These are phyloP conservation scores for Striga hermonthica DNA, from an alignment of 305 asterid species.

Conservation along the genomic window DNA sequence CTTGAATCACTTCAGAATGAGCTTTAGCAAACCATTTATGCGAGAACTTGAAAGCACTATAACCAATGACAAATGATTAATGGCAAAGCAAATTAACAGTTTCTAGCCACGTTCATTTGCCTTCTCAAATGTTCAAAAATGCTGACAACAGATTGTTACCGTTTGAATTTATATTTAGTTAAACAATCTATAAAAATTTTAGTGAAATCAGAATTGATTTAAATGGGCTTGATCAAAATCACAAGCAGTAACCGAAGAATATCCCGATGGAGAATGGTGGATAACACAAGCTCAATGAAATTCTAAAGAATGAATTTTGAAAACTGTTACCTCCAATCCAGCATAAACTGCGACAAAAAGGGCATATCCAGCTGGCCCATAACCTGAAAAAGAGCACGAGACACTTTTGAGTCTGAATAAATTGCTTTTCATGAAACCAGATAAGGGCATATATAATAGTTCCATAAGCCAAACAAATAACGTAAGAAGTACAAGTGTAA, in stretches of 20 bases:
- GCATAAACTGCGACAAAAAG: conserved; percentile 85
- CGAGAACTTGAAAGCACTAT: conserved; percentile 12
- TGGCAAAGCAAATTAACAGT: background rate
- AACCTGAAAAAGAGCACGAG: conserved; percentile 48
- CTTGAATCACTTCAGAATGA: conserved; percentile 29
- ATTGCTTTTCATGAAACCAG: conserved; percentile 4
- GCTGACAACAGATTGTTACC: background rate
- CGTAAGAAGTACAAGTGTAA: no score
- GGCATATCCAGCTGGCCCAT: conserved; percentile 94
- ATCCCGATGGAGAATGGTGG: conserved; percentile 11
- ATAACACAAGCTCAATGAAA: conserved; percentile 17
- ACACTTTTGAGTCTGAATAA: conserved; percentile 26
- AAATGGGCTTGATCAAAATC: conserved; percentile 19
- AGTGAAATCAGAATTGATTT: background rate
- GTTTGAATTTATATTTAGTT: background rate
- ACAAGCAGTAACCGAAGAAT: conserved; percentile 16
- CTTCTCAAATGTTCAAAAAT: conserved; percentile 11
- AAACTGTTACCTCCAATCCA: conserved; percentile 76
- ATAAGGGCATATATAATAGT: background rate
- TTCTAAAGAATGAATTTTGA: conserved; percentile 19
- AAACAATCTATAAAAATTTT: conserved; percentile 2
- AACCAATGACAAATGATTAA: background rate
- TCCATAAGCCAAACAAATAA: background rate
- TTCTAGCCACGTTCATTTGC: conserved; percentile 6
- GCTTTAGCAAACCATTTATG: background rate